These are phyloP conservation scores for Vitis rupestris DNA, from an alignment of 164 flowering plant species.

Conservation along the genomic window DNA sequence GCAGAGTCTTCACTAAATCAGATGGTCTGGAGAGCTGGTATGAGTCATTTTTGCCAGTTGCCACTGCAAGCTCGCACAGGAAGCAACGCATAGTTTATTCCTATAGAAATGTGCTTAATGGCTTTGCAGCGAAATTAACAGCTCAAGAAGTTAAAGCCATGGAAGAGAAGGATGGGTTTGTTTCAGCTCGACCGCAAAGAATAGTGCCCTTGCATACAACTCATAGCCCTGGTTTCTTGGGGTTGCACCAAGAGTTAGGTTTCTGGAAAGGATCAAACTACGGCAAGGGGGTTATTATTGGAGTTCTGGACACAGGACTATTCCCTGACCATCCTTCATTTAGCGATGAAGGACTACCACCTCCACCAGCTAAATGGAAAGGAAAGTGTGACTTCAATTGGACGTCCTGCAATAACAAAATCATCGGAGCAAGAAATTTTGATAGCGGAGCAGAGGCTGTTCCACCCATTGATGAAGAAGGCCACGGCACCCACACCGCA, in stretches of 20 bases:
- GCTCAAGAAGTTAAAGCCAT: slow-evolving; percentile 29
- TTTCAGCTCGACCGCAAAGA: slow-evolving; percentile 17
- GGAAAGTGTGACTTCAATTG: slow-evolving; percentile 21
- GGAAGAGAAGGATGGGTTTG: slow-evolving; percentile 22
- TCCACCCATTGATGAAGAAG: slow-evolving; percentile 16
- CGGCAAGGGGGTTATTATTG: slow-evolving; percentile 41
- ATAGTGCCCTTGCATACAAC: slow-evolving; percentile 28
- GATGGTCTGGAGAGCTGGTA: slow-evolving; percentile 14
- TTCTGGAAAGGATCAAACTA: slow-evolving; percentile 29
- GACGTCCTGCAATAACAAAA: slow-evolving; percentile 23
- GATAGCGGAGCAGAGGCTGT: background rate
- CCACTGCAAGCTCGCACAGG: background rate
- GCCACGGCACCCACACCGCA: slow-evolving; percentile 34
- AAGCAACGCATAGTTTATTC: slow-evolving; percentile 13
- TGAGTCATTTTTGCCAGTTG: slow-evolving; percentile 20
- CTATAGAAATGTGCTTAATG: slow-evolving; percentile 18
- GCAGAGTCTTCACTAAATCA: too few species aligned
- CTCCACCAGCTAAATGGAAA: slow-evolving; percentile 47
- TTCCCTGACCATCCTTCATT: slow-evolving; percentile 38
- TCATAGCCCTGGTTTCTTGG: slow-evolving; percentile 38
- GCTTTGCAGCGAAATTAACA: slow-evolving; percentile 36
- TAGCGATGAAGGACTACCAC: slow-evolving; percentile 36
- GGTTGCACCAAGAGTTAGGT: slow-evolving; percentile 24
- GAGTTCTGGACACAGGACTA: slow-evolving; percentile 40
- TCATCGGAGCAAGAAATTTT: slow-evolving; percentile 26